Base-by-base conservation (phyloP, 1,139 yeast species). In the Zhuliangozyma parablackwelliae region DNA sequence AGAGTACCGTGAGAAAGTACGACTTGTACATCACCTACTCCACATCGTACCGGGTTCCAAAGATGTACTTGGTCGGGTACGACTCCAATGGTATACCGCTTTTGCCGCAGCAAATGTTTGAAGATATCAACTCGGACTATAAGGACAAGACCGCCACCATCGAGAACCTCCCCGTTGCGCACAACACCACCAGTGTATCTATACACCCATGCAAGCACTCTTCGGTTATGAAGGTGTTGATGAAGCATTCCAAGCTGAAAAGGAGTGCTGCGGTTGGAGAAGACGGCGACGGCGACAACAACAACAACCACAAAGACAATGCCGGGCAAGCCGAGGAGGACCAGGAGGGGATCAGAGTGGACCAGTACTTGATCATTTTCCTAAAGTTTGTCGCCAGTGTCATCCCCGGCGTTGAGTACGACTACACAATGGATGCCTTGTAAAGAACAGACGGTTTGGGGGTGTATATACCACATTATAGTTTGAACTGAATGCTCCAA, bases 131-230 rank as follows among this genome's bases (percentile, higher is more conserved):
- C 9, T 77, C 83, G 28, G 99, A 92, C 57, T 92, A 92, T 61
- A 78, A 92, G 53, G 90, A 90, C 54, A 92, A 92, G 61, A 94
- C 99, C 0, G 98, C 94, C 25, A 92, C 99, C 1, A 90, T 92
- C 44, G 99, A 92, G 59, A 80, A 78, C 45, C 81, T 95, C 7
- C 98, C 98, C 5, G 90, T 90, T 50, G 72, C 82, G 38, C 78
- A 75, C 38, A 80, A 81, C 53, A 77, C 92, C 28, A 85, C 94
- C 0, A 75, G 94, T 16, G 90, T 94, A 7, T 87, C 96, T 7
- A 90, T 92, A 37, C 99, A 92, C 56, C 99, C 99, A 1, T 92
- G 99, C 58, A 82, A 83, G 47, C 99, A 92, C 57, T 89, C 97
- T 5, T 80, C 85, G 31, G 98, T 92, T 16, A 92, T 92, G 98